These are phyloP conservation scores for Saccharomycopsis sp. DNA, from an alignment of 805 yeast species.

Conservation along the genomic window DNA sequence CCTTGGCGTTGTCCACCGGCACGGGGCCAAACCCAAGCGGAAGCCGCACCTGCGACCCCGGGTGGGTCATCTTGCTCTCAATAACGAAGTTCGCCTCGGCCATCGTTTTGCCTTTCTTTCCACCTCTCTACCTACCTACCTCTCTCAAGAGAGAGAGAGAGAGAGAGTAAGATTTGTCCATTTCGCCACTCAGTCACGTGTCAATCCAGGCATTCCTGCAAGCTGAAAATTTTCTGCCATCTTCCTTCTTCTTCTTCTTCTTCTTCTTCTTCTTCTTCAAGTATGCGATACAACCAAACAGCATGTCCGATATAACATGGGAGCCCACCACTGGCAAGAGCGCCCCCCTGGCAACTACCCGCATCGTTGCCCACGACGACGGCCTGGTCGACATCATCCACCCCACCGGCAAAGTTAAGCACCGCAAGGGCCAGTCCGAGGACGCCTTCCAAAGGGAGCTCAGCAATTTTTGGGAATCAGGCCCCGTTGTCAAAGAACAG, in stretches of 20 bases:
- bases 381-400: constrained; percentile 16
- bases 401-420: constrained; percentile 16
- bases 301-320: background rate
- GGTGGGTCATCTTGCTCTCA: constrained; percentile 5
- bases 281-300: background rate
- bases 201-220: too few species aligned
- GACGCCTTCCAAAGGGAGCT: constrained; percentile 16
- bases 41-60: constrained; percentile 11
- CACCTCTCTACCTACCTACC: too few species aligned
- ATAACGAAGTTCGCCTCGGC: constrained; percentile 2
- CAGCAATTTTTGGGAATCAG: constrained; percentile 7
- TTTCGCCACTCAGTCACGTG: too few species aligned
- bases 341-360: too few species aligned
- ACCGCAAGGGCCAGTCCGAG: constrained; percentile 18
- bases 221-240: too few species aligned
- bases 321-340: background rate
- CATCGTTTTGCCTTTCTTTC: too few species aligned
- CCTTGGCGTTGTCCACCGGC: constrained; percentile 23
- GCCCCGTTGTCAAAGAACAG: constrained; percentile 14
- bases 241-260: too few species aligned
- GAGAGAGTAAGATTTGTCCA: too few species aligned
- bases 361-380: constrained; percentile 17
- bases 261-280: background rate
- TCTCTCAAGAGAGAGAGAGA: too few species aligned
- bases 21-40: constrained; percentile 19